Conservation (phyloP, 352 stramenopile genomes). For the Pythium insidiosum region DNA sequence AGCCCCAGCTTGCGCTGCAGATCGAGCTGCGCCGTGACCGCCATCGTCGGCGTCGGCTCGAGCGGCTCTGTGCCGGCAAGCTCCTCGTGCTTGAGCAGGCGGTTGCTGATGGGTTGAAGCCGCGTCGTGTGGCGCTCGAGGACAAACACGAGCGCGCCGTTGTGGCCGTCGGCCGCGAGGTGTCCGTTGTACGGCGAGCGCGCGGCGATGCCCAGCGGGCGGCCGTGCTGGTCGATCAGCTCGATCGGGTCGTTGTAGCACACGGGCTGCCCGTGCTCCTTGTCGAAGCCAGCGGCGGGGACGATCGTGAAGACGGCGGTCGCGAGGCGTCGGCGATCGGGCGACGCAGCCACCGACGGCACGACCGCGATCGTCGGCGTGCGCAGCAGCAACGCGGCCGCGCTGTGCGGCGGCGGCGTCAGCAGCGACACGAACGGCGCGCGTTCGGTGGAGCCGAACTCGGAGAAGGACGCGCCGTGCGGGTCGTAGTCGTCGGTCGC, state of each 20-base stretch:
- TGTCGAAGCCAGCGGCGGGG: conserved; percentile 29
- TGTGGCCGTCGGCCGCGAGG: conserved; percentile 23
- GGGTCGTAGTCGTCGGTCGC: conserved; percentile 13
- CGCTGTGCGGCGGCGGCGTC: conserved; percentile 6
- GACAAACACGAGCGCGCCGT: conserved; percentile 25
- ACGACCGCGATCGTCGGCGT: conserved; percentile 19
- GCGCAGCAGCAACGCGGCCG: conserved; percentile 14
- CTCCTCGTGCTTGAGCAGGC: not conserved
- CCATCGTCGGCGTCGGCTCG: not conserved
- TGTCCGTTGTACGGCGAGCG: conserved; percentile 19
- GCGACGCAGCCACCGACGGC: conserved; percentile 5
- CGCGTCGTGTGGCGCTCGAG: conserved; percentile 16
- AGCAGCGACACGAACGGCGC: conserved; percentile 18
- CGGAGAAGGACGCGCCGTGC: conserved; percentile 8
- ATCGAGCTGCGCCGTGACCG: not conserved
- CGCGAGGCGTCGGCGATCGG: not conserved
- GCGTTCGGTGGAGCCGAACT: conserved; percentile 1
- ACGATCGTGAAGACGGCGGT: conserved; percentile 26
- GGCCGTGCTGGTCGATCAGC: conserved; percentile 22
- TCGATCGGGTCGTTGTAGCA: conserved; percentile 34
- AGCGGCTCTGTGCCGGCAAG: not conserved
- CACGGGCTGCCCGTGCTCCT: conserved; percentile 25
- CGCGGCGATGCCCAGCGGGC: conserved; percentile 19
- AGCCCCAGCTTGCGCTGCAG: conserved; percentile 11
- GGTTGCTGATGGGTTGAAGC: not conserved